Evolutionary conservation across 352 stramenopile genomes (phyloP).

Genomic region (Pythium coloratum): DNA sequence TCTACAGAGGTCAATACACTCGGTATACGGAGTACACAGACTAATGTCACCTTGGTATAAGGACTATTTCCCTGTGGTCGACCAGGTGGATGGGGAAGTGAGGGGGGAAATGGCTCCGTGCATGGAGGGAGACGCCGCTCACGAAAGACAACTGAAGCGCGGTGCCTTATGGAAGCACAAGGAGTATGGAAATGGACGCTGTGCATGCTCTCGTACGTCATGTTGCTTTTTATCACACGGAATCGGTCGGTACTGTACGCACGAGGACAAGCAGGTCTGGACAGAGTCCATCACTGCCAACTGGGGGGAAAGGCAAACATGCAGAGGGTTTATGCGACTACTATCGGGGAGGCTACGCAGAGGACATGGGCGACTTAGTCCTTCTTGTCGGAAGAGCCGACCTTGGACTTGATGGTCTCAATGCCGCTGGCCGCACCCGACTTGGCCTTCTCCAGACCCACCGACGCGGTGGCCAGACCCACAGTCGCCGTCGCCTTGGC

Average conservation of each 20-base stretch:
- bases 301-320: slow-evolving; percentile 3
- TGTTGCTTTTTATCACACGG: slow-evolving; percentile 10
- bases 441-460: slow-evolving; percentile 82
- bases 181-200: background rate
- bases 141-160: background rate
- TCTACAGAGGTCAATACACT: background rate
- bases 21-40: background rate
- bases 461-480: slow-evolving; percentile 51
- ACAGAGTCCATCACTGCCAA: background rate
- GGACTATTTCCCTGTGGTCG: background rate
- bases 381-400: slow-evolving; percentile 58
- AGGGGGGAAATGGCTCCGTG: background rate
- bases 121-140: background rate
- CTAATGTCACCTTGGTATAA: background rate
- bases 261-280: background rate
- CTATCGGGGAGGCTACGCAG: slow-evolving; percentile 14
- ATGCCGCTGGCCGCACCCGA: slow-evolving; percentile 58
- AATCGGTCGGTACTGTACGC: slow-evolving; percentile 8
- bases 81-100: background rate
- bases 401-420: slow-evolving; percentile 82
- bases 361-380: slow-evolving; percentile 28
- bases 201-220: slow-evolving; percentile 9
- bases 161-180: background rate
- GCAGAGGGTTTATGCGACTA: slow-evolving; percentile 12
- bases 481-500: slow-evolving; percentile 54